Base-by-base conservation (phyloP, 1,284 basidiomycete species). In the Cryptococcus sp. region DNA sequence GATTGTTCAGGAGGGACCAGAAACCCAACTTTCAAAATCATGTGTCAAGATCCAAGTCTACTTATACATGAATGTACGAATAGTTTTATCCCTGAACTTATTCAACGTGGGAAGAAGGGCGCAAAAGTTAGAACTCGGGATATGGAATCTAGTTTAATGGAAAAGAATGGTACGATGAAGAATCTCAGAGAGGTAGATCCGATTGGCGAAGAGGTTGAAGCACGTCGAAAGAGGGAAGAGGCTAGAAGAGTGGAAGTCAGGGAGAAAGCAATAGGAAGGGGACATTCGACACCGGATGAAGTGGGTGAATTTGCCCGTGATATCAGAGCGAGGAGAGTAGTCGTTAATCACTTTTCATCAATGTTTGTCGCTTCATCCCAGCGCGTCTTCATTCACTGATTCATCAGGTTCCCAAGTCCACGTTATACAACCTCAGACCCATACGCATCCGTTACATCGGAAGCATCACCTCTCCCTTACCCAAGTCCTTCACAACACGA, bases 281-380 rank as follows among this genome's bases (percentile, higher is more conserved):
- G 90, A 0, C 91, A 94, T 72, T 91, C 89, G 19, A 86, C 86
- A 0, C 86, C 90, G 0, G 78, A 77, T 22, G 87, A 88, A 80
- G 91, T 89, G 1, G 91, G 90, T 10, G 77, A 72, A 31, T 92
- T 92, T 69, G 90, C 90, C 1, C 80, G 78, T 46, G 65, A 62
- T 0, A 80, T 89, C 48, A 77, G 79, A 4, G 88, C 89, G 14
- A 76, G 82, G 57, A 74, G 80, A 50, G 76, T 94, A 4, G 82
- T 87, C 16, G 69, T 94, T 54, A 93, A 93, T 70, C 91, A 93
- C 69, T 86, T 92, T 48, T 85, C 88, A 46, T 79, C 79, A 50
- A 82, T 85, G 87, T 88, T 57, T 67, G 78, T 66, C 22, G 2
- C 7, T 25, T 49, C 23, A 2, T 7, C 44, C 11, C 37, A 4